These are phyloP conservation scores for Stemphylium lycopersici DNA, from an alignment of 2,329 filamentous ascomycete species.

Conservation along the genomic window DNA sequence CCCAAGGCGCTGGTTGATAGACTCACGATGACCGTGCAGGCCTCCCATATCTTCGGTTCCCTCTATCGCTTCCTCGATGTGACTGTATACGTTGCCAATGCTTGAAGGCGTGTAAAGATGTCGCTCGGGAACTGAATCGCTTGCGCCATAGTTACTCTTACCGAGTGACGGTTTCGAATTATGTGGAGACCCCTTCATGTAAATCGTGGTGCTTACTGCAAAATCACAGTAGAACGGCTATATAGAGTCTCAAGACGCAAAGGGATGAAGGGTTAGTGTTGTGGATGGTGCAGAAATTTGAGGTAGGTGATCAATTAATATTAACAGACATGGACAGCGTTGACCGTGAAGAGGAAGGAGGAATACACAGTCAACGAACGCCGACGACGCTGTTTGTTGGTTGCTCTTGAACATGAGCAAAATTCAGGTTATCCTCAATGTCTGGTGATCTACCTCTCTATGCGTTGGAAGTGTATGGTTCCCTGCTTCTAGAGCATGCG, in stretches of 20 bases:
- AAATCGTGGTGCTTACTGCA: neutral
- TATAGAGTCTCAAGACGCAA: slow-evolving; percentile 3
- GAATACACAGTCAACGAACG: slow-evolving; percentile 16
- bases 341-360: slow-evolving; percentile 12
- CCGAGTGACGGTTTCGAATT: slow-evolving; percentile 5
- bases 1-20: neutral
- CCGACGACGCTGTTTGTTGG: slow-evolving; percentile 1
- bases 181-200: slow-evolving; percentile 20
- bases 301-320: neutral
- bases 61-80: slow-evolving; percentile 5
- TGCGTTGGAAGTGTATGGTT: slow-evolving; percentile 22
- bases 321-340: neutral
- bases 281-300: neutral
- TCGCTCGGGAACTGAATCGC: neutral
- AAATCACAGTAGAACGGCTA: neutral
- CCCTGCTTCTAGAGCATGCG: slow-evolving; percentile 4
- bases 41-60: neutral
- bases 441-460: slow-evolving; percentile 43
- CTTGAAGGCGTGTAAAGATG: neutral
- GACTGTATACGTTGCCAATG: neutral
- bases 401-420: neutral
- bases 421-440: slow-evolving; percentile 9
- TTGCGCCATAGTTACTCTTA: neutral
- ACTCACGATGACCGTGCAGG: slow-evolving; percentile 8
- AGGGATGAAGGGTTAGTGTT: neutral